phyloP scores from a whole-genome alignment of 441 rosid species.

The Adansonia grandidieri region DNA sequence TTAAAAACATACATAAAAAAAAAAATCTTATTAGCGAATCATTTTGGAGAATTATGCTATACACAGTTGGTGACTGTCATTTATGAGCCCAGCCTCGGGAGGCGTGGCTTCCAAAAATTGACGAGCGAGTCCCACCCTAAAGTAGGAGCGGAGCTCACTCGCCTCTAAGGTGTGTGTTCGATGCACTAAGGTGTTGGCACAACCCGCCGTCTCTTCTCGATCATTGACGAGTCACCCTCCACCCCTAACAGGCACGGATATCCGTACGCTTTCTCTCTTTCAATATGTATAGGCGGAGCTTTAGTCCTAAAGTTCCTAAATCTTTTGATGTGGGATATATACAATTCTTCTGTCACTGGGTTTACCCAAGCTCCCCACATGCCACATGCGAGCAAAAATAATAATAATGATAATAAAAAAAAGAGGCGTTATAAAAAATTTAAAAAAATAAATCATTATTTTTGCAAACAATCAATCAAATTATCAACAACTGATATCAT shows the following conservation, averaged over 20 bases:
- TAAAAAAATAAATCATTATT: too few relatives aligned
- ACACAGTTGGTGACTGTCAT: too few relatives aligned
- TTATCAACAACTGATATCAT: too few relatives aligned
- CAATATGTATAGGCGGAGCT: background rate
- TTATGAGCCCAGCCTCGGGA: constrained; percentile 27
- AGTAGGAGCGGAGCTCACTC: constrained; percentile 61
- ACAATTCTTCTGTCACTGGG: background rate
- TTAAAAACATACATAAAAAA: too few relatives aligned
- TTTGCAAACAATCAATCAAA: too few relatives aligned
- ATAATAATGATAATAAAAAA: too few relatives aligned
- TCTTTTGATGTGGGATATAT: background rate
- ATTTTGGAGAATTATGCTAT: too few relatives aligned
- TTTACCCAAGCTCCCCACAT: background rate
- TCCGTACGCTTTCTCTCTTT: accelerated
- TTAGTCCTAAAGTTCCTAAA: background rate
- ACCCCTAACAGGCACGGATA: constrained; percentile 76
- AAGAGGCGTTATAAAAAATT: too few relatives aligned
- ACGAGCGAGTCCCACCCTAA: constrained; percentile 55
- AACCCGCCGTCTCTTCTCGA: constrained; percentile 74
- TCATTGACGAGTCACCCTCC: constrained; percentile 74
- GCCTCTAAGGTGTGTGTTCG: constrained; percentile 49
- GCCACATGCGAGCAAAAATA: background rate
- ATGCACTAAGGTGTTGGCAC: constrained; percentile 63
- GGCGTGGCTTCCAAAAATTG: constrained; percentile 84
- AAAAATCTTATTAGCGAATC: too few relatives aligned